Conservation (phyloP, 768 basidiomycete species). For the Boletus sensibilis region DNA sequence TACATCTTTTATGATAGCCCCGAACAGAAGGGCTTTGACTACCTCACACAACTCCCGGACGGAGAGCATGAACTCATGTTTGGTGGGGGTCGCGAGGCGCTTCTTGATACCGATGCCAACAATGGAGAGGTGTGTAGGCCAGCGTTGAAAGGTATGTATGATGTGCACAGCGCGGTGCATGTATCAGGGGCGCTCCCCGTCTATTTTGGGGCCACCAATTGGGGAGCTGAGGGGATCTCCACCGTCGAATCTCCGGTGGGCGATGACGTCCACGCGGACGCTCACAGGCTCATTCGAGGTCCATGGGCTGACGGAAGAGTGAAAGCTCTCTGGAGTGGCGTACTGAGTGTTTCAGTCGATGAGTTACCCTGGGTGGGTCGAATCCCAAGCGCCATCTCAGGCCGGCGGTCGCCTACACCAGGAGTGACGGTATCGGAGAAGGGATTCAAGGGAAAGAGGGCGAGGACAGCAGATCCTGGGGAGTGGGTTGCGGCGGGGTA, state of each 20-base stretch:
- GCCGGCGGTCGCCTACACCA: conserved; percentile 32
- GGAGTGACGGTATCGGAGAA: conserved; percentile 1
- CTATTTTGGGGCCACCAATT: conserved; percentile 49
- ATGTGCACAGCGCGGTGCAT: conserved; percentile 39
- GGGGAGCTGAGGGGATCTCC: conserved; percentile 40
- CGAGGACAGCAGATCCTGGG: conserved; percentile 39
- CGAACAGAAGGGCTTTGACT: conserved; percentile 49
- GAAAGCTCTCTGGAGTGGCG: conserved; percentile 62
- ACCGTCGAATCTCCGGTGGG: conserved; percentile 10
- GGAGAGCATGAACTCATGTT: conserved; percentile 57
- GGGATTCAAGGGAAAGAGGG: neutral
- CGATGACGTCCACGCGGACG: conserved; percentile 11
- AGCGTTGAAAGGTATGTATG: conserved; percentile 31
- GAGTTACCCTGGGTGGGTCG: conserved; percentile 69
- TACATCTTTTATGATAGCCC: conserved; percentile 56
- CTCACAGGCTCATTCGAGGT: conserved; percentile 5
- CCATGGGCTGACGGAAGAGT: conserved; percentile 46
- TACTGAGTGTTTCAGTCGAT: conserved; percentile 62
- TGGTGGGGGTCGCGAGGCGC: conserved; percentile 54
- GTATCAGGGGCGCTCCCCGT: conserved; percentile 50
- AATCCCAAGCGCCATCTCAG: conserved; percentile 49
- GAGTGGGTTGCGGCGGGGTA: conserved; percentile 77
- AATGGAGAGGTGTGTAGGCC: conserved; percentile 21
- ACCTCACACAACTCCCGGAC: conserved; percentile 60
- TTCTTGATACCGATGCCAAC: neutral